Evolutionary conservation across 768 basidiomycete species (phyloP).

Genomic region (Hortiboletus flavorubellus): DNA sequence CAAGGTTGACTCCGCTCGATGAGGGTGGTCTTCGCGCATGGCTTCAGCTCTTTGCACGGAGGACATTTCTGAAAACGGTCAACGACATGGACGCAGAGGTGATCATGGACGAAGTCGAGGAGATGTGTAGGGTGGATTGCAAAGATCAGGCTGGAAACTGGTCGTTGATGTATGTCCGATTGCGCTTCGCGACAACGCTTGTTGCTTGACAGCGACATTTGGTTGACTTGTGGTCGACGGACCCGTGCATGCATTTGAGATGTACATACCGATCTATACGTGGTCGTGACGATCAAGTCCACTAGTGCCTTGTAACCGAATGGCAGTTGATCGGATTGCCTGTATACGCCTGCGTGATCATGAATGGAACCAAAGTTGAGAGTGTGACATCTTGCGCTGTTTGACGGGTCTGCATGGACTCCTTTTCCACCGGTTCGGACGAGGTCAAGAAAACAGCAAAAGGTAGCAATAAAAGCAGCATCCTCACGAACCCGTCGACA

Average conservation of each 20-base stretch:
- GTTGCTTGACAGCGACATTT: constrained; percentile 21
- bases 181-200: constrained; percentile 58
- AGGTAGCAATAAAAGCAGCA: neutral
- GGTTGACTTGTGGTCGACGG: constrained; percentile 4
- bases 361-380: constrained; percentile 5
- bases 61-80: constrained; percentile 54
- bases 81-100: constrained; percentile 50
- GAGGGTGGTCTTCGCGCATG: constrained; percentile 56
- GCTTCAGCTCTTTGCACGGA: constrained; percentile 63
- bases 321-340: neutral
- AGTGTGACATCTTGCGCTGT: constrained; percentile 1
- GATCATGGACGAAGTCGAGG: constrained; percentile 61
- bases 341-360: neutral
- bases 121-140: constrained; percentile 54
- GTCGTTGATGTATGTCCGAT: constrained; percentile 69
- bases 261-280: neutral
- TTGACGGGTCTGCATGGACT: neutral
- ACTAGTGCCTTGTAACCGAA: neutral
- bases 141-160: constrained; percentile 58
- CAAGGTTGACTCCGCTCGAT: constrained; percentile 51
- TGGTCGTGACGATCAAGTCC: constrained; percentile 3
- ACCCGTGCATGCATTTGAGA: constrained; percentile 1
- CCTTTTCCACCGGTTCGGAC: neutral
- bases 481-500: neutral
- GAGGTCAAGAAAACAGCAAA: neutral